Base-by-base conservation (phyloP, 1,284 basidiomycete genomes). In the Meripilus lineatus region DNA sequence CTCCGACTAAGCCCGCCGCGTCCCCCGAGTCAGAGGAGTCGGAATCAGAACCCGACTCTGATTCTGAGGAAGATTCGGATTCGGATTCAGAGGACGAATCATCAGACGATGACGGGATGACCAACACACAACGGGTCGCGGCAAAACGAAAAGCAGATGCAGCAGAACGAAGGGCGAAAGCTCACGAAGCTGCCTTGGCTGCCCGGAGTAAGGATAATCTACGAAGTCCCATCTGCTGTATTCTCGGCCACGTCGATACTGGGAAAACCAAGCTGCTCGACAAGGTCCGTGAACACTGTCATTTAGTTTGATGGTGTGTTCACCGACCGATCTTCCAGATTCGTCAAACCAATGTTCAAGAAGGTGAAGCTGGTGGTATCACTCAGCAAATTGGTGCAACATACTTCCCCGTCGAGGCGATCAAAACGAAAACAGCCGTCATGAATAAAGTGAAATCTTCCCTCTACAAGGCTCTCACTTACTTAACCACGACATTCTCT, bases 351-450 rank as follows among this genome's bases (percentile, higher is more conserved):
- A 98, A 98, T 57, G 96, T 99, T 15, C 95, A 99, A 72, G 95
- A 97, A 65, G 96, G 96, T 48, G 96, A 99, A 78, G 96, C 96
- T 2, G 96, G 96, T 62, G 96, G 96, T 74, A 99, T 99, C 64
- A 99, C 96, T 0, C 96, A 99, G 68, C 96, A 99, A 64, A 99
- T 99, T 56, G 96, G 96, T 75, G 96, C 96, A n/a, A 99, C 96
- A 0, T 99, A 96, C 75, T 99, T 99, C 83, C 96, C 96, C 38
- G 85, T 89, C 39, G 89, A 94, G n/a, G 93, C 93, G 5, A 96
- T 99, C 64, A 82, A 87, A 67, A 79, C 81, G 45, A 99, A 99
- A 76, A 98, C 95, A 1, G 72, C 74, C 15, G 93, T 96, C 15
- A 71, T 99, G 67, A 95, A 97, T 69, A 87, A 80, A 68, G 88